These are phyloP conservation scores for Fusarium tanahbumbuense DNA, from an alignment of 2,329 filamentous ascomycete genomes.

Conservation along the genomic window DNA sequence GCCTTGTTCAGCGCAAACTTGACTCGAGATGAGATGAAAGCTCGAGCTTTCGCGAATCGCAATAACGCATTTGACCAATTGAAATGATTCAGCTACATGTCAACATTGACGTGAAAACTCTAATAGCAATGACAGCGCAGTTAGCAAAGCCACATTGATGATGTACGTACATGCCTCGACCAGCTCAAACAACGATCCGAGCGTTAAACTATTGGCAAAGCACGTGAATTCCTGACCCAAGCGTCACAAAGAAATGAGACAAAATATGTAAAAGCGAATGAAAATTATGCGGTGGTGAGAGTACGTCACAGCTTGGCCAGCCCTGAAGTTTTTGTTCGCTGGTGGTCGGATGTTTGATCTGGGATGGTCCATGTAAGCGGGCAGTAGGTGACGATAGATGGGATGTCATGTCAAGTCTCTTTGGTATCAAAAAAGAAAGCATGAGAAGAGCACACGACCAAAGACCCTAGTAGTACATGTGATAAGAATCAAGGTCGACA, in stretches of 20 bases:
- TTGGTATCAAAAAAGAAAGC: background rate
- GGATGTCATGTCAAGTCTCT: background rate
- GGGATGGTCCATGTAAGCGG: slow-evolving; percentile 29
- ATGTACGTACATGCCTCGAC: slow-evolving; percentile 18
- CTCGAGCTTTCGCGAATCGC: background rate
- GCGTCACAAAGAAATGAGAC: slow-evolving; percentile 2
- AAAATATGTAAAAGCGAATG: background rate
- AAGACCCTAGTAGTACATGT: slow-evolving; percentile 11
- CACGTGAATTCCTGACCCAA: background rate
- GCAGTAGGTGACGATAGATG: slow-evolving; percentile 10
- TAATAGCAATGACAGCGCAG: background rate
- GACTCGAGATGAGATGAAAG: background rate
- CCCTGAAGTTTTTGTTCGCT: slow-evolving; percentile 6
- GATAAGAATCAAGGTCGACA: slow-evolving; percentile 26
- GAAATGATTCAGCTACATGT: background rate
- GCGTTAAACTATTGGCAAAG: slow-evolving; percentile 1
- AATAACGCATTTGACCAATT: background rate
- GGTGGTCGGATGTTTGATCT: slow-evolving; percentile 3
- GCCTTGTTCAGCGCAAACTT: background rate
- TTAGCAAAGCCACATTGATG: slow-evolving; percentile 36
- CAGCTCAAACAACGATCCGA: background rate
- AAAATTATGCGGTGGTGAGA: slow-evolving; percentile 10
- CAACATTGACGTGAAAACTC: background rate
- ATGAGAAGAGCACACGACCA: slow-evolving; percentile 15
- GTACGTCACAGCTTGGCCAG: slow-evolving; percentile 31